phyloP scores from a whole-genome alignment of 1,284 basidiomycete genomes.

The Paramarasmius palmivorus region DNA sequence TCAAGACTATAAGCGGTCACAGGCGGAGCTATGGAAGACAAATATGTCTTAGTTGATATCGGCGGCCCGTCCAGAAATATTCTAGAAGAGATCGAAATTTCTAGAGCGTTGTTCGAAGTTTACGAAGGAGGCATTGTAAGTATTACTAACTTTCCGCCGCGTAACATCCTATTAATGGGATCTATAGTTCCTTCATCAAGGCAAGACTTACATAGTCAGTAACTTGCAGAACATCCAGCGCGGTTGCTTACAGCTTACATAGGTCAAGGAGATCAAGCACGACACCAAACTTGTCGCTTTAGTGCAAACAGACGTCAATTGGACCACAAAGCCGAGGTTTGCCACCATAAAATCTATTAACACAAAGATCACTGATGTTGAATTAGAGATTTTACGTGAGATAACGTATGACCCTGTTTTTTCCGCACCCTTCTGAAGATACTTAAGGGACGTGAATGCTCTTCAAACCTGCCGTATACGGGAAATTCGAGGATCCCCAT shows the following conservation, averaged over 20 bases:
- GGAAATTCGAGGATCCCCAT: conserved; percentile 60
- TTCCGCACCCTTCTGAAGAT: background rate
- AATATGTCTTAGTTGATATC: conserved; percentile 76
- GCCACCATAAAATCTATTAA: conserved; percentile 13
- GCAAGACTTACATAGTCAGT: conserved; percentile 69
- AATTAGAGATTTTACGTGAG: conserved; percentile 71
- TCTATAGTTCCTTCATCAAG: conserved; percentile 79
- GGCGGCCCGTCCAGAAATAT: conserved; percentile 51
- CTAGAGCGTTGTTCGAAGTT: conserved; percentile 83
- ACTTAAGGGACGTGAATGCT: conserved; percentile 72
- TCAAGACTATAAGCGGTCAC: background rate
- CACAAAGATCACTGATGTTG: conserved; percentile 5
- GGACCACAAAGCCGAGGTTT: conserved; percentile 78
- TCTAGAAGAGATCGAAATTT: conserved; percentile 86
- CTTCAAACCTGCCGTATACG: conserved; percentile 78
- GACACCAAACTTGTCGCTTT: conserved; percentile 76
- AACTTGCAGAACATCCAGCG: background rate
- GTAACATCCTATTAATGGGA: conserved; percentile 3
- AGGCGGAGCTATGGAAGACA: conserved; percentile 75
- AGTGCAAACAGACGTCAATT: conserved; percentile 76
- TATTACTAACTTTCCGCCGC: conserved; percentile 12
- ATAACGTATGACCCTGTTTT: background rate
- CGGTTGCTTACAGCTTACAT: background rate
- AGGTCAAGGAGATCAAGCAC: conserved; percentile 84
- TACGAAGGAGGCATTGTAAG: conserved; percentile 78